Percentiles rank a stretch among this genome's conserved stretches.
phyloP scores from a whole-genome alignment of 768 basidiomycete genomes.

The Vishniacozyma victoriae region DNA sequence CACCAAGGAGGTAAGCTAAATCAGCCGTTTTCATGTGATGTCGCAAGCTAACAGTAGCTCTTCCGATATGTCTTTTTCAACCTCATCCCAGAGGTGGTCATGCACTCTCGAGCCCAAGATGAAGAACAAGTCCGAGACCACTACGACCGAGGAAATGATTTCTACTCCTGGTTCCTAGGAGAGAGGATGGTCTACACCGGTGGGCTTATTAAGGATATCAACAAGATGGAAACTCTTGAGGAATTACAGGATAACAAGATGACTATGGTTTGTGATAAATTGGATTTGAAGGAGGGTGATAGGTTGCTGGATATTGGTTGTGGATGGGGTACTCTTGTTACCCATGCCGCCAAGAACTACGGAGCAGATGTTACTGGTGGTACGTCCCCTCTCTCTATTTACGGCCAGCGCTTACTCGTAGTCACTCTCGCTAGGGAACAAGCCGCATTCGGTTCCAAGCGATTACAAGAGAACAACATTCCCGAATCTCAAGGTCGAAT shows the following conservation, averaged over 20 bases:
- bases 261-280: conserved; percentile 87
- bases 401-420: conserved; percentile 2
- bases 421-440: conserved; percentile 89
- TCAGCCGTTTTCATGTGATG: neutral
- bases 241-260: conserved; percentile 98
- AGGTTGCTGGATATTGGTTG: conserved; percentile 52
- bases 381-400: conserved; percentile 10
- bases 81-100: conserved; percentile 86
- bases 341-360: conserved; percentile 95
- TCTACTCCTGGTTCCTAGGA: conserved; percentile 69
- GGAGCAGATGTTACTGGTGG: conserved; percentile 87
- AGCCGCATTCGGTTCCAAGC: conserved; percentile 81
- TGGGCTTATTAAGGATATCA: conserved; percentile 70
- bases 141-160: conserved; percentile 96
- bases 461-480: conserved; percentile 75
- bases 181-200: conserved; percentile 78
- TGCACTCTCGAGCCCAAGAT: conserved; percentile 86
- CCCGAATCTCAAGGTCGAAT: conserved; percentile 72
- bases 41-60: conserved; percentile 47
- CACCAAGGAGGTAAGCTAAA: conserved; percentile 57
- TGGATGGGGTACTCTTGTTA: conserved; percentile 94
- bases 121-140: conserved; percentile 92
- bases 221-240: conserved; percentile 74
- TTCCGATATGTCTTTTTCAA: conserved; percentile 88
- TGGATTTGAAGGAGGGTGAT: conserved; percentile 80